Percentiles rank a stretch among this genome's conserved stretches.
phyloP scores from a whole-genome alignment of 805 yeast genomes.

The Kluyveromyces dobzhanskii region DNA sequence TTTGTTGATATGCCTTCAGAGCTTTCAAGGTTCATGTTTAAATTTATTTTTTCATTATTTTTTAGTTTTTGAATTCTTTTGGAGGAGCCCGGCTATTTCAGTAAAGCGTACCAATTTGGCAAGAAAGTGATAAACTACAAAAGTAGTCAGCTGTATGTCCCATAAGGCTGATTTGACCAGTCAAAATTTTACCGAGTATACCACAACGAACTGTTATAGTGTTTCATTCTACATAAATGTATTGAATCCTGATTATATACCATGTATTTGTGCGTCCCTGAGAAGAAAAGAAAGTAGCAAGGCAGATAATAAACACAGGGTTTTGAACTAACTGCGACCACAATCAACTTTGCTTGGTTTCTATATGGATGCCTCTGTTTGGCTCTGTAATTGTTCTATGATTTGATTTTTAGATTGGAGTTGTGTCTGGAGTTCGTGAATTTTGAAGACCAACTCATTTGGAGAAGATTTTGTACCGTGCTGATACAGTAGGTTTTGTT shows the following conservation, averaged over 20 bases:
- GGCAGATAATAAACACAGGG: background rate
- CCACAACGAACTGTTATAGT: no score
- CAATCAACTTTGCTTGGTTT: no score
- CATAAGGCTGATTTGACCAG: no score
- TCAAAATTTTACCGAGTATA: no score
- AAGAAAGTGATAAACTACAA: no score
- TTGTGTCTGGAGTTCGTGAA: slow-evolving; percentile 42
- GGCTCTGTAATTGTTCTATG: slow-evolving; percentile 27
- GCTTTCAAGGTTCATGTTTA: slow-evolving; percentile 28
- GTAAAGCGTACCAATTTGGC: no score
- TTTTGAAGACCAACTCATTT: slow-evolving; percentile 48
- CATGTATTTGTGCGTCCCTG: no score
- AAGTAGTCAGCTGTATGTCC: no score
- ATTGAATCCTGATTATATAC: no score
- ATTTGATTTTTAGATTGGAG: slow-evolving; percentile 37
- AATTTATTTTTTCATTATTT: slow-evolving; percentile 33
- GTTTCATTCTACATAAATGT: no score
- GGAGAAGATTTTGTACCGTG: slow-evolving; percentile 45
- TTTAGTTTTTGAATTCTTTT: background rate
- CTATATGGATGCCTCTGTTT: slow-evolving; percentile 4
- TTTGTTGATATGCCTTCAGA: background rate
- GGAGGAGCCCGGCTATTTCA: no score
- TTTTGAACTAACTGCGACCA: background rate
- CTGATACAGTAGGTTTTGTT: slow-evolving; percentile 50
- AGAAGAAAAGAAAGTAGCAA: background rate